These are phyloP conservation scores for Saccharum hybrid DNA, from an alignment of 202 grass and related monocot species.

Conservation along the genomic window DNA sequence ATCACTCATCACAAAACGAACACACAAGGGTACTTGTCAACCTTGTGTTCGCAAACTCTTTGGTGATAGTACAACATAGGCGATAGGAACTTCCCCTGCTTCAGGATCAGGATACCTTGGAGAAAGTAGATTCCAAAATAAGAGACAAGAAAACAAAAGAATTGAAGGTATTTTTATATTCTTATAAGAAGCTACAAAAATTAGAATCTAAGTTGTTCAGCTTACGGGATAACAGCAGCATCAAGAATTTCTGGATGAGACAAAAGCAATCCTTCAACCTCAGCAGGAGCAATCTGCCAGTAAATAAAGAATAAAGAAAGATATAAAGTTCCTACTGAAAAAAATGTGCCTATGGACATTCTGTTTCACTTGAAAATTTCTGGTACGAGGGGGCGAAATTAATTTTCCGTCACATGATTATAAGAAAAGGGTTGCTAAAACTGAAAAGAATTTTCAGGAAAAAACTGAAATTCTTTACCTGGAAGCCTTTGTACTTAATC, in stretches of 20 bases:
- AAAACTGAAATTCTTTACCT: slow-evolving; percentile 49
- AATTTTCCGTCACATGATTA: slow-evolving; percentile 10
- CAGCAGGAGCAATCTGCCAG: slow-evolving; percentile 82
- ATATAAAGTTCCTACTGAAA: background rate
- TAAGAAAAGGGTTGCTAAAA: background rate
- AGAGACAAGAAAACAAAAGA: slow-evolving; percentile 24
- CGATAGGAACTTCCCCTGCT: too few species aligned
- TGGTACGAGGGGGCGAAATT: background rate
- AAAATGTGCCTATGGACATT: background rate
- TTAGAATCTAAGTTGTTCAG: slow-evolving; percentile 16
- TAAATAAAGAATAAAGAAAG: slow-evolving; percentile 4
- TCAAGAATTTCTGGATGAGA: slow-evolving; percentile 83
- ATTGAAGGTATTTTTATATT: background rate
- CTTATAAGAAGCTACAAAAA: slow-evolving; percentile 14
- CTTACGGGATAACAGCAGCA: slow-evolving; percentile 91
- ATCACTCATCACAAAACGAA: too few species aligned
- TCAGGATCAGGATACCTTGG: too few species aligned
- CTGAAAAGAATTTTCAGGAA: background rate
- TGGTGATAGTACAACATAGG: too few species aligned
- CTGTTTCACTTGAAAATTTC: background rate
- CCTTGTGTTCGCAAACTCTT: too few species aligned
- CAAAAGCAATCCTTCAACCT: slow-evolving; percentile 85
- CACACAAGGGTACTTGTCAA: too few species aligned
- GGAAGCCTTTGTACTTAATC: slow-evolving; percentile 93
- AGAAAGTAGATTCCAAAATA: slow-evolving; percentile 37